These are phyloP conservation scores for Nakazawaea pomicola DNA, from an alignment of 805 yeast species.

Conservation along the genomic window DNA sequence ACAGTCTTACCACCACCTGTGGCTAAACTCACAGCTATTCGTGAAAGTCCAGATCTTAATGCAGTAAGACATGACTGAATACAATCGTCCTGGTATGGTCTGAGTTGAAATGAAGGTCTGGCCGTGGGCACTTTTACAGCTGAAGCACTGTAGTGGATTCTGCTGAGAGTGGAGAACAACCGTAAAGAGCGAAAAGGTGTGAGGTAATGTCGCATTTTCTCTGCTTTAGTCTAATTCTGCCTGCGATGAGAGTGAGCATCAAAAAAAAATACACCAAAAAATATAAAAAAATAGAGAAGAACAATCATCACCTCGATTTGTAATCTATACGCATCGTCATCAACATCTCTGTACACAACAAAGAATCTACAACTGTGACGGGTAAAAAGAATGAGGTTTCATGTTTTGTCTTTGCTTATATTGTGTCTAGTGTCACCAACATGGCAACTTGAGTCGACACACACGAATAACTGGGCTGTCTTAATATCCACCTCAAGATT, in stretches of 20 bases:
- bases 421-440: not conserved
- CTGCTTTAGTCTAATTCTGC: too few species aligned
- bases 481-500: conserved; percentile 92
- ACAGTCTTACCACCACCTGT: conserved; percentile 97
- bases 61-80: conserved; percentile 49
- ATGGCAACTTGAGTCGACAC: conserved; percentile 29
- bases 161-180: too few species aligned
- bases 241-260: too few species aligned
- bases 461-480: conserved; percentile 78
- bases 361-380: too few species aligned
- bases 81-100: conserved; percentile 67
- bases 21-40: conserved; percentile 81
- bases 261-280: too few species aligned
- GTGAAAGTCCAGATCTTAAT: conserved; percentile 35
- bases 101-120: conserved; percentile 3
- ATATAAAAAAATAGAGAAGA: too few species aligned
- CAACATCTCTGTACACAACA: too few species aligned
- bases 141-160: too few species aligned
- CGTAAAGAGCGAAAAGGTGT: too few species aligned
- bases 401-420: not conserved
- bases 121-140: not conserved
- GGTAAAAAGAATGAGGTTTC: not conserved
- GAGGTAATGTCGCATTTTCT: too few species aligned
- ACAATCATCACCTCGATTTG: too few species aligned
- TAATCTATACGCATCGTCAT: too few species aligned